Base-by-base conservation (phyloP, 345 rosid species). In the Noccaea caerulescens region DNA sequence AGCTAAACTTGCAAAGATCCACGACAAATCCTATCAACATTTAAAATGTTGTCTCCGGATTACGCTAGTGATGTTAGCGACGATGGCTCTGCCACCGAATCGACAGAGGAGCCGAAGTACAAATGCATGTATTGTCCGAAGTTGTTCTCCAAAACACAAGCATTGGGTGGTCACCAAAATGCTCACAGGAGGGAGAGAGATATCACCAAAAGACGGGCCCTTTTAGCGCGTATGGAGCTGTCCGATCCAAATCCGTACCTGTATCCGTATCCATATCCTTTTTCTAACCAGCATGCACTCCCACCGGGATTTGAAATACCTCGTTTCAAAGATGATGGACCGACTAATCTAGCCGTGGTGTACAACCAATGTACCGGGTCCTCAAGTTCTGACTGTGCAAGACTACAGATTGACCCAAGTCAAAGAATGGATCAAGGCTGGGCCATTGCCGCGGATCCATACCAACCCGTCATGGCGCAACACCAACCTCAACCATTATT, bases 151-250 rank as follows among this genome's bases (percentile, higher is more conserved):
- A 68, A 10, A 60, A 10, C 2, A 32, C 77, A 66, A 59, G 73
- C 49, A 11, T 67, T 74, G 9, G 55, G 34, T 13, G 68, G 68
- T 18, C 78, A 74, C 60, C 78, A 74, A 36, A 68, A 75, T 66
- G 69, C 50, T 44, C 73, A 68, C 51, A 34, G 3, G 6, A 37
- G 3, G 10, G 66, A 58, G 49, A 47, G 37, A 13, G 14, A 38
- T 7, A 33, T 50, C 37, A 16, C 0, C 2, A 30, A 10, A n/a
- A 33, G 30, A 57, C 7, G 4, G 0, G 32, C 18, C 23, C 18
- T 34, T 11, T 5, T 7, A 20, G 2, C 37, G 27, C 61, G 14
- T 20, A 3, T n/a, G 20, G 32, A 51, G 23, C 33, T 30, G 5
- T 4, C 55, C 0, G 1, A 3, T 44, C 47, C 16, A 10, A 7